phyloP scores from a whole-genome alignment of 495 filamentous ascomycete species.

The Hypomontagnella submonticulosa region DNA sequence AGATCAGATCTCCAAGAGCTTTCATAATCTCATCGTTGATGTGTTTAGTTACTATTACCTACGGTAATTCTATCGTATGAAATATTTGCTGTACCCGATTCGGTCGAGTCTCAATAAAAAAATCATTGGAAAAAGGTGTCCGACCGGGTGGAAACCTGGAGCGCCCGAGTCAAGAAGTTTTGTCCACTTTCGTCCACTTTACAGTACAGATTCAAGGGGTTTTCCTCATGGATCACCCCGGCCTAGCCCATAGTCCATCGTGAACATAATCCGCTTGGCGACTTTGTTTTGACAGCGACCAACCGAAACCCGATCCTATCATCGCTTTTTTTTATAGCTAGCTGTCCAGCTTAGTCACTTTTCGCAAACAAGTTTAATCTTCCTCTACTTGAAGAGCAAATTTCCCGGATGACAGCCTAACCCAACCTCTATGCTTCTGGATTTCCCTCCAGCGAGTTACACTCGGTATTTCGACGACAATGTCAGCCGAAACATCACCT shows the following conservation, averaged over 20 bases:
- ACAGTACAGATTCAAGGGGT: slow-evolving; percentile 16
- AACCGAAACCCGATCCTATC: slow-evolving; percentile 15
- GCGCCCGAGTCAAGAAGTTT: slow-evolving; percentile 37
- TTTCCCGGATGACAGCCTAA: slow-evolving; percentile 32
- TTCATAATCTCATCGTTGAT: neutral
- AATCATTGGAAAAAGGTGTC: slow-evolving; percentile 20
- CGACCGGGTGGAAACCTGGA: slow-evolving; percentile 40
- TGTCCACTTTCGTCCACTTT: slow-evolving; percentile 36
- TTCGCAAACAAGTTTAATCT: slow-evolving; percentile 2
- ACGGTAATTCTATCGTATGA: slow-evolving; percentile 8
- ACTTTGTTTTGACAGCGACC: slow-evolving; percentile 34
- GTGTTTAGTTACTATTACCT: slow-evolving; percentile 6
- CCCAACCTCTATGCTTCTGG: slow-evolving; percentile 24
- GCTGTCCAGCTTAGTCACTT: slow-evolving; percentile 4
- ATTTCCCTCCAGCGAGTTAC: slow-evolving; percentile 37
- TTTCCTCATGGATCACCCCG: slow-evolving; percentile 44
- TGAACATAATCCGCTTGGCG: slow-evolving; percentile 41
- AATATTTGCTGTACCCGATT: slow-evolving; percentile 14
- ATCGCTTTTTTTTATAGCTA: slow-evolving; percentile 25
- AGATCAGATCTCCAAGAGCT: neutral
- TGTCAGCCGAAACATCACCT: slow-evolving; percentile 61
- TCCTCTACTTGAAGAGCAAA: neutral
- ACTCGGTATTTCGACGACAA: slow-evolving; percentile 32
- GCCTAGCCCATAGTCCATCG: slow-evolving; percentile 35
- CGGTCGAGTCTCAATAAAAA: no score